A percentile compares a stretch with the other conserved stretches of the same genome.
Conservation (phyloP, 176 grass and related monocot species). For the Melocanna baccifera region DNA sequence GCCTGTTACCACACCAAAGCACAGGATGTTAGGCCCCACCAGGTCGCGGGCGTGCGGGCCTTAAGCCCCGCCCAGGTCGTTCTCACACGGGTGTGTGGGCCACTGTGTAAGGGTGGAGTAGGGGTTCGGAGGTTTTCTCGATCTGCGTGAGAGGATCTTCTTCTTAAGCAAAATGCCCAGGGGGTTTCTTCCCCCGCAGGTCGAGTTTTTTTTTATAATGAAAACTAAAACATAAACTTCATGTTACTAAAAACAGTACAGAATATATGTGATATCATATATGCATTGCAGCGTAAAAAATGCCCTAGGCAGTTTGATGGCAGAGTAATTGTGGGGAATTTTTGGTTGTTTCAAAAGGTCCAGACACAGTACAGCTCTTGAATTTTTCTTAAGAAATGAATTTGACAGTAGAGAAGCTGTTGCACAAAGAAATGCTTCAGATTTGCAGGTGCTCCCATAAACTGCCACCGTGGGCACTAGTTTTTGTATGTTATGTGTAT, state of each 20-base stretch:
- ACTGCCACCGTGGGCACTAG: not conserved
- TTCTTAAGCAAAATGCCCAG: too few species aligned
- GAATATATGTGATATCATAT: not conserved
- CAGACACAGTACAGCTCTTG: not conserved
- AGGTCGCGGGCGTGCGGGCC: too few species aligned
- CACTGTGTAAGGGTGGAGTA: too few species aligned
- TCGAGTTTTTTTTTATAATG: too few species aligned
- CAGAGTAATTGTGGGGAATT: not conserved
- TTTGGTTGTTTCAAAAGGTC: not conserved
- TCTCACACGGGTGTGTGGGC: too few species aligned
- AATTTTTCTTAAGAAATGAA: not conserved
- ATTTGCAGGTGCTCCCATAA: not conserved
- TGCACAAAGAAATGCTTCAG: not conserved
- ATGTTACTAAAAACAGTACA: not conserved
- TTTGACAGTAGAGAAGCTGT: not conserved
- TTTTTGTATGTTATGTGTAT: not conserved
- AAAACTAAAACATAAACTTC: not conserved
- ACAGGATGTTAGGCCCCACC: too few species aligned
- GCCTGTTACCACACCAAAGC: too few species aligned
- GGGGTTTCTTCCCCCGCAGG: too few species aligned
- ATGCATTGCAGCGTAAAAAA: not conserved
- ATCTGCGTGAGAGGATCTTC: too few species aligned
- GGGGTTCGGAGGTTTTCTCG: too few species aligned
- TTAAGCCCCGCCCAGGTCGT: too few species aligned
- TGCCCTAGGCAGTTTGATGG: not conserved